Percentiles rank a stretch among this genome's conserved stretches.
phyloP scores from a whole-genome alignment of 2,329 filamentous ascomycete species.

The Curvularia hawaiiensis region DNA sequence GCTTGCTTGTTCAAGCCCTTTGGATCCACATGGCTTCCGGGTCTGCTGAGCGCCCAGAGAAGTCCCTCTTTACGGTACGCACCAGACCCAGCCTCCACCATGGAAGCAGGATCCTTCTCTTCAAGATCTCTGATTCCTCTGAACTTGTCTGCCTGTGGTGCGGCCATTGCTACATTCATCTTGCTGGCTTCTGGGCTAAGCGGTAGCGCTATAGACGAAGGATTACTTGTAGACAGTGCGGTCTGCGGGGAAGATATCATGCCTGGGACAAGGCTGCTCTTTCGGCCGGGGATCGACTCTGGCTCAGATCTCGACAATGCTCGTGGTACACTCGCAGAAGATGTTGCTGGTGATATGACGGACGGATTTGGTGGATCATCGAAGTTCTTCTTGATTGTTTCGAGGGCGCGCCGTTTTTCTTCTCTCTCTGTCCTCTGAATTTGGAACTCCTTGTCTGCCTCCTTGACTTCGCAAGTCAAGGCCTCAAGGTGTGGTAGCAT shows the following conservation, averaged over 20 bases:
- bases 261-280: slow-evolving; percentile 42
- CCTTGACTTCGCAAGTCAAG: slow-evolving; percentile 83
- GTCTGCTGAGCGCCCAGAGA: slow-evolving; percentile 90
- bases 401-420: slow-evolving; percentile 86
- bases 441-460: slow-evolving; percentile 95
- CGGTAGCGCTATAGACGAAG: slow-evolving; percentile 29
- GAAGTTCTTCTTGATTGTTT: slow-evolving; percentile 73
- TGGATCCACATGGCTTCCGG: slow-evolving; percentile 92
- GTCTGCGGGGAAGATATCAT: slow-evolving; percentile 39
- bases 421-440: slow-evolving; percentile 94
- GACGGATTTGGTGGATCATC: slow-evolving; percentile 38
- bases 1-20: slow-evolving; percentile 95
- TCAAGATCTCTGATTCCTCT: slow-evolving; percentile 92
- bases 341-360: slow-evolving; percentile 27
- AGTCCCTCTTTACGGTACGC: slow-evolving; percentile 90
- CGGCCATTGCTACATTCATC: slow-evolving; percentile 29
- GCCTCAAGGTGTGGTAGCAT: slow-evolving; percentile 90
- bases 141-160: slow-evolving; percentile 65
- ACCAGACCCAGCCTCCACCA: slow-evolving; percentile 58
- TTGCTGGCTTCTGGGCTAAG: slow-evolving; percentile 40
- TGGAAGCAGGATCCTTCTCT: slow-evolving; percentile 65
- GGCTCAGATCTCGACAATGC: slow-evolving; percentile 29
- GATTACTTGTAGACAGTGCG: slow-evolving; percentile 31
- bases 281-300: slow-evolving; percentile 35
- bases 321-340: slow-evolving; percentile 33